These are phyloP conservation scores for Neonectria sp. DNA, from an alignment of 2,329 filamentous ascomycete species.

Conservation along the genomic window DNA sequence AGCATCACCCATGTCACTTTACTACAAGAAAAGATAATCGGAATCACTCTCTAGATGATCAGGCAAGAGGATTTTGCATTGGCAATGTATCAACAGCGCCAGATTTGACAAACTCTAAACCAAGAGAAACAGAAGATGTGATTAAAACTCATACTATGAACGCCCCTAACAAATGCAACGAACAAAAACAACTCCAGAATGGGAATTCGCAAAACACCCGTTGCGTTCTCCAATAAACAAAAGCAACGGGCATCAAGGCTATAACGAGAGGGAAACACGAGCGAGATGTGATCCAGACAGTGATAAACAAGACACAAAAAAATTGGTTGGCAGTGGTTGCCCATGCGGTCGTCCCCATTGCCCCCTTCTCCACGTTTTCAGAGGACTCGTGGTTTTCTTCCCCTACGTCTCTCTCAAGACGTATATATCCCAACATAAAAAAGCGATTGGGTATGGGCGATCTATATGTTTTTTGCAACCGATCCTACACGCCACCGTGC, in stretches of 20 bases:
- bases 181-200: slow-evolving; percentile 42
- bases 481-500: background rate
- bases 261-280: slow-evolving; percentile 20
- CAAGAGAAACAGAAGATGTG: slow-evolving; percentile 38
- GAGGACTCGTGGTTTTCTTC: slow-evolving; percentile 6
- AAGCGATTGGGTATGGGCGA: slow-evolving; percentile 8
- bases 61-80: no score
- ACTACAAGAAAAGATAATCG: no score
- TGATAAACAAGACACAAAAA: slow-evolving; percentile 28
- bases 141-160: slow-evolving; percentile 51
- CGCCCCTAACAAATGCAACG: slow-evolving; percentile 48
- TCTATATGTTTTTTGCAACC: slow-evolving; percentile 8
- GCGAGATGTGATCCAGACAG: slow-evolving; percentile 29
- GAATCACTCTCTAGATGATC: background rate
- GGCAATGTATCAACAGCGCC: background rate
- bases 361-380: slow-evolving; percentile 11
- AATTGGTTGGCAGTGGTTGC: slow-evolving; percentile 29
- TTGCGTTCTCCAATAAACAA: slow-evolving; percentile 34
- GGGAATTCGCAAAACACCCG: slow-evolving; percentile 33
- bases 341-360: slow-evolving; percentile 20
- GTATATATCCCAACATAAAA: slow-evolving; percentile 15
- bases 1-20: background rate
- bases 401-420: slow-evolving; percentile 2
- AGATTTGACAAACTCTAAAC: no score
- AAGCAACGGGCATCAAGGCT: slow-evolving; percentile 23